A percentile compares a stretch with the other conserved stretches of the same genome.
Conservation (phyloP, 306 rosid species). For the Potentilla sterilis region DNA sequence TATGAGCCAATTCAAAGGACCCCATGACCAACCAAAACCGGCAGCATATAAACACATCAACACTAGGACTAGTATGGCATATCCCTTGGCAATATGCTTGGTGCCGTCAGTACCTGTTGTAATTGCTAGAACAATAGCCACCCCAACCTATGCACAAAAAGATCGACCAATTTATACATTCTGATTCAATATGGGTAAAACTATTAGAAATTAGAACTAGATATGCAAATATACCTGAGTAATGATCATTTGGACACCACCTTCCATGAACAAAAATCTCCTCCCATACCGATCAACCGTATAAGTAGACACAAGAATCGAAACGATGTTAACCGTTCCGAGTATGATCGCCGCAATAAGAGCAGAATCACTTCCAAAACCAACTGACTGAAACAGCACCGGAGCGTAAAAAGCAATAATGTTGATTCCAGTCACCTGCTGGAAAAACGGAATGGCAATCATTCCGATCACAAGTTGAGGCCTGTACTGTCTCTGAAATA, state of each 20-base stretch:
- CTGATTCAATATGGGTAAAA: not conserved
- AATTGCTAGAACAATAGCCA: conserved; percentile 47
- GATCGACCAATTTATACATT: not conserved
- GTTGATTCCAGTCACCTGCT: conserved; percentile 65
- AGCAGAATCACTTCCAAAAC: conserved; percentile 54
- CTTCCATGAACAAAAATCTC: conserved; percentile 53
- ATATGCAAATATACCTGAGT: conserved; percentile 32
- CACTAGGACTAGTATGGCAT: conserved; percentile 46
- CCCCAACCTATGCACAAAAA: conserved; percentile 27
- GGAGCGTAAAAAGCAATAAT: conserved; percentile 75
- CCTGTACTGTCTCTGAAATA: conserved; percentile 52
- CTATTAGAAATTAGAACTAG: not conserved
- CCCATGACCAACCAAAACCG: conserved; percentile 94
- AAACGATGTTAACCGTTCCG: conserved; percentile 44
- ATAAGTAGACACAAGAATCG: conserved; percentile 44
- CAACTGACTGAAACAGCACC: conserved; percentile 64
- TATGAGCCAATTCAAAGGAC: conserved; percentile 63
- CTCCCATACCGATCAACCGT: conserved; percentile 71
- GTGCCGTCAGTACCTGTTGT: conserved; percentile 47
- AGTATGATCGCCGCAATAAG: conserved; percentile 57
- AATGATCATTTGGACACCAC: conserved; percentile 62
- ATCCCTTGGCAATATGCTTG: conserved; percentile 40
- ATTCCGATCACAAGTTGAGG: conserved; percentile 61
- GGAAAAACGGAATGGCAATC: conserved; percentile 50
- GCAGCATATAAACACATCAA: conserved; percentile 48